Percentiles rank a stretch among this genome's conserved stretches.
Conservation (phyloP, 2,329 filamentous ascomycete species). For the Claviceps maximensis region DNA sequence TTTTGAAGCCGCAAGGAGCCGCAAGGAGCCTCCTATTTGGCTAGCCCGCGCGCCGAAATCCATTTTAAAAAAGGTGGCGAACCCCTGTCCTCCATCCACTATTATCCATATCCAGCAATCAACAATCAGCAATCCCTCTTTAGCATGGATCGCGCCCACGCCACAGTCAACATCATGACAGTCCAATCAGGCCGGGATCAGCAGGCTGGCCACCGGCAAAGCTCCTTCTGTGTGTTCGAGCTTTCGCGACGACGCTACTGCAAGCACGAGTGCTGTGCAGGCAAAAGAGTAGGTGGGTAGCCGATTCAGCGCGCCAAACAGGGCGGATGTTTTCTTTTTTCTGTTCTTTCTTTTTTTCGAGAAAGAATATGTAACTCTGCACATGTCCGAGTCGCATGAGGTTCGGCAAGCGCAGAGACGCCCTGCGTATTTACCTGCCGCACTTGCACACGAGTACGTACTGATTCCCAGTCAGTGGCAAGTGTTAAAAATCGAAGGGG, state of each 20-base stretch:
- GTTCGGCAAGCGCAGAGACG: not conserved
- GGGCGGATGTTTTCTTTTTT: not conserved
- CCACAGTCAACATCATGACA: constrained; percentile 9
- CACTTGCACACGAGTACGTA: not conserved
- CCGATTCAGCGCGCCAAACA: not conserved
- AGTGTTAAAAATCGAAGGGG: not conserved
- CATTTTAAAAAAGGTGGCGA: not conserved
- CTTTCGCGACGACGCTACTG: not conserved
- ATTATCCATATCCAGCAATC: not conserved
- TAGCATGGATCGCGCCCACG: constrained; percentile 19
- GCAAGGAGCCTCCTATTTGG: not conserved
- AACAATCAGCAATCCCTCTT: constrained; percentile 3
- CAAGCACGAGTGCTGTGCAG: not conserved
- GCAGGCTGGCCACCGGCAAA: constrained; percentile 4
- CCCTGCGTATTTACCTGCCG: not conserved
- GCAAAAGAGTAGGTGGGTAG: not conserved
- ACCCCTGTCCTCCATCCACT: not conserved
- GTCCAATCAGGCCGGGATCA: constrained; percentile 17
- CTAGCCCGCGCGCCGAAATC: not conserved
- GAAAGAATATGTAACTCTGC: not conserved
- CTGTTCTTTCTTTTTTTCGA: not conserved
- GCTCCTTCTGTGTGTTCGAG: not conserved
- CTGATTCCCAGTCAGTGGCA: not conserved
- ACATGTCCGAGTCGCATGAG: not conserved
- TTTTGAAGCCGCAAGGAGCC: not conserved